Percentiles rank a stretch among this genome's conserved stretches.
Evolutionary conservation across 108 stramenopile species (phyloP).

Genomic region (Nitzschia palea): DNA sequence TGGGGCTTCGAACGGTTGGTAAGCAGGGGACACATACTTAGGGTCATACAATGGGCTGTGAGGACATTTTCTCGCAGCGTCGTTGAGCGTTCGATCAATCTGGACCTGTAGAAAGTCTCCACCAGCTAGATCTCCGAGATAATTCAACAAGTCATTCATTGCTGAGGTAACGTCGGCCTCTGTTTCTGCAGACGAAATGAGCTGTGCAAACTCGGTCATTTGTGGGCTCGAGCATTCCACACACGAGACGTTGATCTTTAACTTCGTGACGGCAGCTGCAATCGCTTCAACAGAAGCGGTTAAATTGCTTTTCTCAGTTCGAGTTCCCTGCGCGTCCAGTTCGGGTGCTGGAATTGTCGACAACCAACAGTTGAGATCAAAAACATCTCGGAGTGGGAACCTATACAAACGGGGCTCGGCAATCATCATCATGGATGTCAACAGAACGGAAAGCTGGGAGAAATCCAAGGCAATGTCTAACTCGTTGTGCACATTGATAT

Average conservation of each 20-base stretch:
- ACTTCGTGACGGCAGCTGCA: constrained; percentile 41
- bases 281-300: constrained; percentile 48
- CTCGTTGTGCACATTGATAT: constrained; percentile 23
- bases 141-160: constrained; percentile 53
- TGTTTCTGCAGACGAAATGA: constrained; percentile 43
- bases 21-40: constrained; percentile 34
- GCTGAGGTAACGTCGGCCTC: constrained; percentile 51
- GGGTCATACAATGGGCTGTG: constrained; percentile 51
- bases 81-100: constrained; percentile 60
- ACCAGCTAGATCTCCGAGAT: constrained; percentile 35
- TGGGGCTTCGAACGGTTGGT: constrained; percentile 30
- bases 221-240: constrained; percentile 63
- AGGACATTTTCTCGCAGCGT: constrained; percentile 62
- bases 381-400: constrained; percentile 64
- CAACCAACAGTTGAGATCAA: constrained; percentile 82
- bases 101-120: constrained; percentile 58
- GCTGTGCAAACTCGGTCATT: constrained; percentile 47
- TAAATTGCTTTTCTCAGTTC: constrained; percentile 30
- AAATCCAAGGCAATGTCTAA: constrained; percentile 19
- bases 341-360: constrained; percentile 63
- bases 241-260: constrained; percentile 60
- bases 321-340: constrained; percentile 56
- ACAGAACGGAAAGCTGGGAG: constrained; percentile 29
- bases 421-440: constrained; percentile 51
- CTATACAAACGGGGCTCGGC: constrained; percentile 45